Percentiles rank a stretch among this genome's conserved stretches.
These are phyloP conservation scores for Gastrodia elata DNA, from an alignment of 106 monocot genomes.

Conservation along the genomic window DNA sequence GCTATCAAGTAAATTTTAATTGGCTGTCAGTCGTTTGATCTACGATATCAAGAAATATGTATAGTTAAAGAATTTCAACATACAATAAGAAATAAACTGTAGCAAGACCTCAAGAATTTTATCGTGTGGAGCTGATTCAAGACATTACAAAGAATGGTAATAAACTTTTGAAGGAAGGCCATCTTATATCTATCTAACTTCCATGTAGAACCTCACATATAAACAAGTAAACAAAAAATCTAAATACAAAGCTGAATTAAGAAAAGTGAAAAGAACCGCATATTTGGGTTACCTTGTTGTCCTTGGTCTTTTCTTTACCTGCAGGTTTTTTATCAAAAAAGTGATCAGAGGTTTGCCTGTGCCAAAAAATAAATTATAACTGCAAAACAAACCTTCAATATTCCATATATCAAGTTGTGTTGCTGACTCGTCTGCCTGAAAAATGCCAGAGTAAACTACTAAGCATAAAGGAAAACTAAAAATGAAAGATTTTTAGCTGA, in stretches of 20 bases:
- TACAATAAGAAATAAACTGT: not conserved
- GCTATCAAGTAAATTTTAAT: no score
- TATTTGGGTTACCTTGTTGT: slow-evolving; percentile 29
- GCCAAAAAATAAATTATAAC: not conserved
- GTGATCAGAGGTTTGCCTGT: not conserved
- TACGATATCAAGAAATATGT: not conserved
- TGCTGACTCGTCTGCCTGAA: slow-evolving; percentile 33
- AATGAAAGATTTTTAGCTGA: not conserved
- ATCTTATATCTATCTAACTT: not conserved
- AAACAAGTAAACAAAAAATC: not conserved
- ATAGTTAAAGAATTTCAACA: not conserved
- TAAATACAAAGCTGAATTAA: not conserved
- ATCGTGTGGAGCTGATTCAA: not conserved
- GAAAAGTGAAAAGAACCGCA: not conserved
- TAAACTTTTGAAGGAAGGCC: not conserved
- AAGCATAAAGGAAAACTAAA: not conserved
- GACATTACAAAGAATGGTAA: not conserved
- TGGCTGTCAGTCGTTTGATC: not conserved
- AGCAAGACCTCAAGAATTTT: no score
- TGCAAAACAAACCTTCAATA: slow-evolving; percentile 27
- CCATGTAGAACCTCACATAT: not conserved
- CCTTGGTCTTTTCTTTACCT: slow-evolving; percentile 26
- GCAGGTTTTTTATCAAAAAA: slow-evolving; percentile 15
- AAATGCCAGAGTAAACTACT: slow-evolving; percentile 6
- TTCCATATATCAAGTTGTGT: slow-evolving; percentile 52